Evolutionary conservation across 352 stramenopile species (phyloP).

Genomic region (Pythium pyrilobum): DNA sequence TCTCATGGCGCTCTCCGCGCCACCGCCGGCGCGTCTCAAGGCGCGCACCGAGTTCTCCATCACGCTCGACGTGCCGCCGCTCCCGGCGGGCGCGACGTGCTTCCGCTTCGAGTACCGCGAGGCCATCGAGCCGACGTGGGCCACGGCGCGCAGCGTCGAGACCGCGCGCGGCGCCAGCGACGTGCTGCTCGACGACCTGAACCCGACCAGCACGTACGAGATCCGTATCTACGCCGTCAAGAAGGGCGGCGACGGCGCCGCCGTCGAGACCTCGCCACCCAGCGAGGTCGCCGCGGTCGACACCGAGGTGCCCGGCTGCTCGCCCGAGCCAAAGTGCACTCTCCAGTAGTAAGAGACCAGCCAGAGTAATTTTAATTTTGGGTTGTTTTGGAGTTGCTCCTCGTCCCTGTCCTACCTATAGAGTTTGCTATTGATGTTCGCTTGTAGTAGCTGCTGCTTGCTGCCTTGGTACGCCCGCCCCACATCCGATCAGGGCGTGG

Average conservation of each 20-base stretch:
- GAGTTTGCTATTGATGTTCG: too few relatives aligned
- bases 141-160: constrained; percentile 34
- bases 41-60: constrained; percentile 77
- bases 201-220: constrained; percentile 86
- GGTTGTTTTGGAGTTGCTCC: too few relatives aligned
- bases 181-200: constrained; percentile 79
- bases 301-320: constrained; percentile 81
- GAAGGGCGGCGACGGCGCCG: constrained; percentile 23
- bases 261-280: constrained; percentile 40
- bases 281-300: constrained; percentile 82
- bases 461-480: too few relatives aligned
- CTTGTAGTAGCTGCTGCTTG: too few relatives aligned
- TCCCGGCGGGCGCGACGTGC: constrained; percentile 11
- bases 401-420: too few relatives aligned
- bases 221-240: constrained; percentile 69
- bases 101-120: constrained; percentile 78
- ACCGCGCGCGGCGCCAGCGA: constrained; percentile 25
- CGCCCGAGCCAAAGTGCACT: constrained; percentile 44
- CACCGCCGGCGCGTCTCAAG: constrained; percentile 66
- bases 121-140: constrained; percentile 34
- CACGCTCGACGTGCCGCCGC: constrained; percentile 48
- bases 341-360: constrained; percentile 23
- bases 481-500: background rate
- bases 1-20: constrained; percentile 24
- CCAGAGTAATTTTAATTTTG: background rate